These are phyloP conservation scores for Phytophthora sojae DNA, from an alignment of 352 stramenopile genomes.

Conservation along the genomic window DNA sequence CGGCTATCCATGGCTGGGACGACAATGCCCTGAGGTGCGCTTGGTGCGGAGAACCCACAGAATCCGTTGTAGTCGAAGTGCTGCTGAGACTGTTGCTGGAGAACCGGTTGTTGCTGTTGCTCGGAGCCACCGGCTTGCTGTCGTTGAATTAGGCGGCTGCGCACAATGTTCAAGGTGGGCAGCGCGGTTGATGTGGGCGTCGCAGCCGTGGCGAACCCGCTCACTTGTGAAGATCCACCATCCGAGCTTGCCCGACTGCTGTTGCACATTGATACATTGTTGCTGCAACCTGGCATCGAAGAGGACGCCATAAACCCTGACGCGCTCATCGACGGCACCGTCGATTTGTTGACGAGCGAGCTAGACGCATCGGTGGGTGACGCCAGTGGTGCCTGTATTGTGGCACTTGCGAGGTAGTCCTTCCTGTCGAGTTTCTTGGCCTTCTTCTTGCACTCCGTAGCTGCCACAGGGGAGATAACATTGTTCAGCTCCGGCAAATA, in stretches of 20 bases:
- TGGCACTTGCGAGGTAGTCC: conserved; percentile 37
- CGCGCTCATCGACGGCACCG: conserved; percentile 16
- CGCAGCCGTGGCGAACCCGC: conserved; percentile 18
- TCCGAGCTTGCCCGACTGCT: conserved; percentile 35
- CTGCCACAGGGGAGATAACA: conserved; percentile 74
- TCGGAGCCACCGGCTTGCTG: conserved; percentile 40
- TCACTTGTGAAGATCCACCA: conserved; percentile 8
- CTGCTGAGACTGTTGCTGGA: conserved; percentile 29
- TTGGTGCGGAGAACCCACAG: conserved; percentile 27
- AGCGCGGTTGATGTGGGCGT: conserved; percentile 46
- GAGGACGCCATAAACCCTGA: conserved; percentile 18
- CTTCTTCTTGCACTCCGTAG: conserved; percentile 75
- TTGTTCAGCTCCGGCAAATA: conserved; percentile 67
- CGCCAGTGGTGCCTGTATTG: conserved; percentile 32
- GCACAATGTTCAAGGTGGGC: conserved; percentile 71
- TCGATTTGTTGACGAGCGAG: conserved; percentile 20
- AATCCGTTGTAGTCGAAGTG: conserved; percentile 41
- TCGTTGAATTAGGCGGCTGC: conserved; percentile 67
- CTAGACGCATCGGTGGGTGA: conserved; percentile 29
- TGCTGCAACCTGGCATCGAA: conserved; percentile 17
- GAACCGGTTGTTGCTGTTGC: conserved; percentile 28
- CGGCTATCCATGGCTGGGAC: conserved; percentile 30
- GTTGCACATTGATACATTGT: conserved; percentile 26
- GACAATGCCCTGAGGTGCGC: conserved; percentile 16
- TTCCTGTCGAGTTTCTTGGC: conserved; percentile 73